These are phyloP conservation scores for Diplodia scrobiculata DNA, from an alignment of 2,329 filamentous ascomycete genomes.

Conservation along the genomic window DNA sequence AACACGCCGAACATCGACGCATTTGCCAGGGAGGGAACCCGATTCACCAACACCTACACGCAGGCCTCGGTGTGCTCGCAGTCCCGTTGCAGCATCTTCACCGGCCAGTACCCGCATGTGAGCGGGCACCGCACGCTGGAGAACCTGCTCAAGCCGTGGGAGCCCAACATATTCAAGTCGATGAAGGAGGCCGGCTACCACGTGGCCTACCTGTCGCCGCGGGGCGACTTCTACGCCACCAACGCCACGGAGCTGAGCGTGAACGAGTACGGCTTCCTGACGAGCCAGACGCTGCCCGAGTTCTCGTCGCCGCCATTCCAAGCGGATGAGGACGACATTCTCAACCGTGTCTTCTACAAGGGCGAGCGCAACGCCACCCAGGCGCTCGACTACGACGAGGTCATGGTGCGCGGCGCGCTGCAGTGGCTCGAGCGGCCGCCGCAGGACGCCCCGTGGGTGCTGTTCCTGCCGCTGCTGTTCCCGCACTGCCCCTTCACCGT, in stretches of 20 bases:
- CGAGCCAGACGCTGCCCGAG: constrained; percentile 41
- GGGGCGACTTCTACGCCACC: constrained; percentile 50
- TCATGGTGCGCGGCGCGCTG: constrained; percentile 47
- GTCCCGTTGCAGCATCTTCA: constrained; percentile 54
- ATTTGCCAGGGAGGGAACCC: constrained; percentile 45
- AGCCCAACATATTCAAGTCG: constrained; percentile 52
- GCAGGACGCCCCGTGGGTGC: constrained; percentile 47
- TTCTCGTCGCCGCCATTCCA: constrained; percentile 4
- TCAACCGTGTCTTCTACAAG: constrained; percentile 48
- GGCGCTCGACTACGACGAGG: constrained; percentile 52
- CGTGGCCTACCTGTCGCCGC: constrained; percentile 50
- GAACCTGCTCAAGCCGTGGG: constrained; percentile 54
- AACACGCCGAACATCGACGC: constrained; percentile 40
- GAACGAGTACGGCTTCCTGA: constrained; percentile 52
- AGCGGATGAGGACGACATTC: constrained; percentile 41
- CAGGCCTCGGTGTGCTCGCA: constrained; percentile 54
- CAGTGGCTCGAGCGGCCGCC: constrained; percentile 52
- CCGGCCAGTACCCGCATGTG: constrained; percentile 52
- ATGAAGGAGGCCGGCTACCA: constrained; percentile 53
- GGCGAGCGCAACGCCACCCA: constrained; percentile 45
- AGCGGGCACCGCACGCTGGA: constrained; percentile 52
- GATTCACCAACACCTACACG: constrained; percentile 52
- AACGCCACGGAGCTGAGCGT: constrained; percentile 51
- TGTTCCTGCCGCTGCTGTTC: constrained; percentile 51
- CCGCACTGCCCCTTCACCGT: constrained; percentile 54